Evolutionary conservation across 1,284 basidiomycete genomes (phyloP).

Genomic region (Stygiomarasmius scandens): DNA sequence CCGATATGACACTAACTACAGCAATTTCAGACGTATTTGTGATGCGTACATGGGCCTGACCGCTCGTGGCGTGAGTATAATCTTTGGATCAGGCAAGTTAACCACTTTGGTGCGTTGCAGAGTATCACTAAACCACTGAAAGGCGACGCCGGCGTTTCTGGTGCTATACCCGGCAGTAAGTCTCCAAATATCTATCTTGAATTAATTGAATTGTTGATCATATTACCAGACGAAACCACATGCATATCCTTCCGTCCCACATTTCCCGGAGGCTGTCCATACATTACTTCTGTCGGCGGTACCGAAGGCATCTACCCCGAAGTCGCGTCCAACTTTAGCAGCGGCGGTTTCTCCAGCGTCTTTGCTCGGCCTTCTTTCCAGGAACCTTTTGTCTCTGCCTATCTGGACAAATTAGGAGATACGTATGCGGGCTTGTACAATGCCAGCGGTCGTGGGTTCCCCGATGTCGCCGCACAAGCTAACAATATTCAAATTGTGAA

Average conservation of each 20-base stretch:
- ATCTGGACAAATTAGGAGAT: conserved; percentile 6
- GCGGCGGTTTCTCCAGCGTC: conserved; percentile 11
- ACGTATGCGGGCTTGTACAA: conserved; percentile 8
- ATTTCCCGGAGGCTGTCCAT: conserved; percentile 13
- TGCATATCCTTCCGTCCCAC: conserved; percentile 9
- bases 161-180: background rate
- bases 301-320: conserved; percentile 12
- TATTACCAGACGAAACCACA: conserved; percentile 11
- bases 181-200: background rate
- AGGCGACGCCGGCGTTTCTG: conserved; percentile 13
- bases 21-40: conserved; percentile 3
- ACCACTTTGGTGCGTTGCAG: no score
- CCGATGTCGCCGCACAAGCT: conserved; percentile 64
- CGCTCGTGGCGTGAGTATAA: conserved; percentile 1
- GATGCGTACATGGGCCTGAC: conserved; percentile 11
- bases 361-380: conserved; percentile 12
- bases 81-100: conserved; percentile 8
- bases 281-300: conserved; percentile 12
- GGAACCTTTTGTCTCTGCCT: conserved; percentile 4
- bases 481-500: conserved; percentile 47
- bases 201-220: background rate
- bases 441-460: conserved; percentile 28
- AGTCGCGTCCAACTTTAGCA: conserved; percentile 13
- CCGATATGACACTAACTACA: background rate
- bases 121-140: background rate